Evolutionary conservation across 306 rosid genomes (phyloP), one percentile per base, ranked within the genome.

Genomic region (Sophora flavescens): DNA sequence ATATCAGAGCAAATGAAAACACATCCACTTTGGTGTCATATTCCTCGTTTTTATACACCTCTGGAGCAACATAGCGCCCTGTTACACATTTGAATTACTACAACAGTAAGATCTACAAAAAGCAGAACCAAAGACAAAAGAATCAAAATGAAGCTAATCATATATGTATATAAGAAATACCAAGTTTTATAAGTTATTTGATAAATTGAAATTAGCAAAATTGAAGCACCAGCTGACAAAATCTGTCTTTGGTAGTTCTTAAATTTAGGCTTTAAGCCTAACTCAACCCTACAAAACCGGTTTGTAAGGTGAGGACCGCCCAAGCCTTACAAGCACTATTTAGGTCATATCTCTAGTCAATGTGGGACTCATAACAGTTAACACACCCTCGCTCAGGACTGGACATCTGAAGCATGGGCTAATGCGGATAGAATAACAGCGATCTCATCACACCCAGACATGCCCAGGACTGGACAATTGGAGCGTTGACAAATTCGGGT

Each of bases 51-150:
- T 56, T 82, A 15, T 68, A 87, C 41, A 87, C 80, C 82, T 87
- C 91, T 4, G 91, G 91, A 68, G 91, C 91, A 81, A 87, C 91
- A 69, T 87, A 87, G 28, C 87, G 84, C 83, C 91, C 91, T 87
- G 80, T 17, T 30, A 74, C 42, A 66, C 28, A 63, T 67, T 65
- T 47, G 14, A 68, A 80, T 45, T 44, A 79, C 41, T 44, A 77
- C 59, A 57, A 56, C 48, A 57, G 63, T 60, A 81, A 15, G 50
- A 67, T 17, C 52, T 60, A 67, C 28, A 54, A 62, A 44, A 69
- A 70, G 38, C 54, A 68, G 68, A 77, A 14, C 61, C 16, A 77
- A 47, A 14, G 50, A 74, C 61, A 66, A 53, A 1, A 78, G 61
- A 52, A 73, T 39, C 16, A 54, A 59, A 48, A 64, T 6, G 6